phyloP scores from a whole-genome alignment of 2,329 filamentous ascomycete species.

The Pezicula radicicola region DNA sequence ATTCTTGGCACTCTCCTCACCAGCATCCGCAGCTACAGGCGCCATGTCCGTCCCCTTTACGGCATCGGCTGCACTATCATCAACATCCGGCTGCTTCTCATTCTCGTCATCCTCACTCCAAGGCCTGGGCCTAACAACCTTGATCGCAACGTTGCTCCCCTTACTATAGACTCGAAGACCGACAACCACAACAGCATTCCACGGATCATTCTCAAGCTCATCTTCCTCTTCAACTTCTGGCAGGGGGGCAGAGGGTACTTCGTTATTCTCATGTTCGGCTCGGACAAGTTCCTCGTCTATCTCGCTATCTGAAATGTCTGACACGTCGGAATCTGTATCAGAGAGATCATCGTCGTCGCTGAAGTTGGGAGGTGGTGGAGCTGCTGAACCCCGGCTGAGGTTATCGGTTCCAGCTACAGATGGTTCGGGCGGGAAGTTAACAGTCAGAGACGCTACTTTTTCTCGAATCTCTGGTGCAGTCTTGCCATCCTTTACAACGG shows the following conservation, averaged over 20 bases:
- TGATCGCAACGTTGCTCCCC: constrained; percentile 25
- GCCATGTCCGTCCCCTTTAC: constrained; percentile 32
- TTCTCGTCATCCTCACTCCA: constrained; percentile 17
- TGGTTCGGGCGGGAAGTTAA: too few relatives aligned
- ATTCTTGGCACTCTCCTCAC: constrained; percentile 14
- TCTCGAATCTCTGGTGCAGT: too few relatives aligned
- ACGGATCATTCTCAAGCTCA: constrained; percentile 53
- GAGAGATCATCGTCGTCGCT: constrained; percentile 15
- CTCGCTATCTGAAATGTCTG: constrained; percentile 11
- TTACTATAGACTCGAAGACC: constrained; percentile 60
- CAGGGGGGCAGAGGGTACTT: constrained; percentile 22
- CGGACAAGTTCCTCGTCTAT: constrained; percentile 17
- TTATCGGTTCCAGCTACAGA: too few relatives aligned
- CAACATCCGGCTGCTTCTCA: constrained; percentile 36
- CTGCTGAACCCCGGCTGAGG: neutral
- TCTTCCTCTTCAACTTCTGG: constrained; percentile 45
- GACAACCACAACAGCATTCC: constrained; percentile 62
- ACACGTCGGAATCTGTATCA: constrained; percentile 17
- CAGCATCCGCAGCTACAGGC: constrained; percentile 25
- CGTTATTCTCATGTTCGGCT: constrained; percentile 12
- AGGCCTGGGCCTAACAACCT: constrained; percentile 18
- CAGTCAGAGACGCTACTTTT: too few relatives aligned
- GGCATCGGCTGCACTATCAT: constrained; percentile 44
- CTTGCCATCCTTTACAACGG: too few relatives aligned
- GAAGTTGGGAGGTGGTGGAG: neutral